Evolutionary conservation across 2,329 filamentous ascomycete species (phyloP), one percentile per base, ranked within the genome.

Genomic region (Pestalotiopsis sp.): DNA sequence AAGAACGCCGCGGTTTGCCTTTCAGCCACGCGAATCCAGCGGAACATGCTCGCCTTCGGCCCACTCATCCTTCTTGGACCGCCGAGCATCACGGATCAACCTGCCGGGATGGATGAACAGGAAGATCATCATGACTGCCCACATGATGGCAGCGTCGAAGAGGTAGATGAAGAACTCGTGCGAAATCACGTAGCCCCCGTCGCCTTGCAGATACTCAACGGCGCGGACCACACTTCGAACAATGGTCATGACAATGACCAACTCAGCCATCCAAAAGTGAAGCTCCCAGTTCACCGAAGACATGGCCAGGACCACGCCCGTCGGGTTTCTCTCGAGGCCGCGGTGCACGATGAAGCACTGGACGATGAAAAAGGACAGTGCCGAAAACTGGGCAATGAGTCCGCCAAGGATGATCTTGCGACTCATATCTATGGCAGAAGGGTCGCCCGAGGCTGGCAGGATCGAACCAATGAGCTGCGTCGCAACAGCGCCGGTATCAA

Each of bases 351-450:
- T 69, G 4, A 78, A 69, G 0, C 82, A 78, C 0, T 81, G 78
- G 1, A 82, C 56, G 22, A 86, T 75, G 71, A 88, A 88, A 48
- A 86, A 76, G 13, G 76, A 76, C 67, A 88, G 86, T 64, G 84
- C 80, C 9, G 83, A 55, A 7, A 88, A 77, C 70, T 89, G 86
- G 4, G 86, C 72, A 10, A 83, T 73, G 3, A 89, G 74, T 5
- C 86, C 86, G 2, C 70, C 81, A 13, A 88, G 73, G 7, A 88
- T 81, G 56, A 88, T 75, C 11, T 81, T 78, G 68, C 82, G 74
- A 22, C 81, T 81, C 1, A 73, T 70, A 11, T 80, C 72, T 13
- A 70, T 76, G 26, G 58, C 70, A 62, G 64, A 66, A 58, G 75
- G 70, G 1, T 74, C 74, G 0, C 77, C 74, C 2, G 73, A 69